Conservation (phyloP, 768 basidiomycete species). For the Podaxis pistillaris region DNA sequence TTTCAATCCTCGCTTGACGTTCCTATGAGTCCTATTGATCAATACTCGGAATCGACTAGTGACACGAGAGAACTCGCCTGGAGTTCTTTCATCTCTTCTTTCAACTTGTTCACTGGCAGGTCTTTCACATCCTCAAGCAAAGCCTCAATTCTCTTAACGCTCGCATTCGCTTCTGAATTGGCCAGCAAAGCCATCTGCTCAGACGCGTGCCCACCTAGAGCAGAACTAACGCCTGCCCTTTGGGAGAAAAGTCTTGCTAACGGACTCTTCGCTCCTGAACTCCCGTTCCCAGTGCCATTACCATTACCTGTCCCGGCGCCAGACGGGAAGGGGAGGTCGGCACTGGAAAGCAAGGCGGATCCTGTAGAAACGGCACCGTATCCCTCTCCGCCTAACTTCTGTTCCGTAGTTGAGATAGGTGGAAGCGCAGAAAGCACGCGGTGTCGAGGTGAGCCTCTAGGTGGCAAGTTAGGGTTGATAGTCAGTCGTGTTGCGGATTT, state of each 20-base stretch:
- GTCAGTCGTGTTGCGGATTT: not conserved
- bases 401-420: not conserved
- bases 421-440: not conserved
- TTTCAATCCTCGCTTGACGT: conserved; percentile 78
- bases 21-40: conserved; percentile 36
- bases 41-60: not conserved
- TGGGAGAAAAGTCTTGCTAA: conserved; percentile 14
- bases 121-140: conserved; percentile 62
- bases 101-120: conserved; percentile 63
- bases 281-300: not conserved
- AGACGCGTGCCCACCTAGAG: conserved; percentile 20
- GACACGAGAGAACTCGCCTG: conserved; percentile 45
- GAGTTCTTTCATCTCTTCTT: conserved; percentile 81
- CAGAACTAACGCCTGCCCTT: conserved; percentile 13
- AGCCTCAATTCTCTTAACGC: conserved; percentile 54
- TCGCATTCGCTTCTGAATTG: conserved; percentile 33
- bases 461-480: not conserved
- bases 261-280: conserved; percentile 17
- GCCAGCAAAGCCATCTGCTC: not conserved
- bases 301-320: not conserved
- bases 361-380: conserved; percentile 5
- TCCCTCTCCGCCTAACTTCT: not conserved
- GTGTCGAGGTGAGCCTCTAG: not conserved
- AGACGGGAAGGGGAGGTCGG: conserved; percentile 8
- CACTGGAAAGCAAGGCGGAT: not conserved